phyloP scores from a whole-genome alignment of 352 stramenopile genomes.

The Phytophthora megakarya region DNA sequence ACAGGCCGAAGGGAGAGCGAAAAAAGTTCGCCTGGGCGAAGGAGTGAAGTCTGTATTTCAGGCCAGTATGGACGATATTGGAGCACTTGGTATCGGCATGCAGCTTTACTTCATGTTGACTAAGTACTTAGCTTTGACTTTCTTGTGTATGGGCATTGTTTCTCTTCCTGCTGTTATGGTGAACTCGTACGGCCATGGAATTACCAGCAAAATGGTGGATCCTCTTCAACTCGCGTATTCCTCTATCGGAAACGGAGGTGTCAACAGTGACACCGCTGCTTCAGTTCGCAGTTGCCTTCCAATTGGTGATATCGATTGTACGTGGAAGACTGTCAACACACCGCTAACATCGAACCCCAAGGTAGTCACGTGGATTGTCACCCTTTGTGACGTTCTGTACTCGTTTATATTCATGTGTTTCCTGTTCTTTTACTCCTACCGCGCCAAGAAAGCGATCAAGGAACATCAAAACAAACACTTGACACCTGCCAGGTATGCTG shows the following conservation, averaged over 20 bases:
- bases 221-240: slow-evolving; percentile 49
- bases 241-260: slow-evolving; percentile 52
- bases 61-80: slow-evolving; percentile 48
- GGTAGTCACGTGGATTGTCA: slow-evolving; percentile 55
- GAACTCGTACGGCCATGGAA: slow-evolving; percentile 51
- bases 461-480: slow-evolving; percentile 47
- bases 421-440: slow-evolving; percentile 42
- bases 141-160: slow-evolving; percentile 49
- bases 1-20: slow-evolving; percentile 25
- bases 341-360: slow-evolving; percentile 46
- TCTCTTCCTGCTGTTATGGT: slow-evolving; percentile 46
- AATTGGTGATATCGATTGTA: slow-evolving; percentile 49
- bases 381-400: slow-evolving; percentile 42
- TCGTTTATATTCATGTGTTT: slow-evolving; percentile 52
- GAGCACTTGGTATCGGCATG: slow-evolving; percentile 57
- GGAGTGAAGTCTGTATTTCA: slow-evolving; percentile 42
- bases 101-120: slow-evolving; percentile 69
- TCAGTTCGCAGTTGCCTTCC: slow-evolving; percentile 39
- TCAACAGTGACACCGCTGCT: slow-evolving; percentile 36
- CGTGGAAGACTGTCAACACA: slow-evolving; percentile 46
- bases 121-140: slow-evolving; percentile 45
- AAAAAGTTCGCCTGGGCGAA: slow-evolving; percentile 40
- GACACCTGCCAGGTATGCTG: slow-evolving; percentile 57
- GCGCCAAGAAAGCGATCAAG: slow-evolving; percentile 38
- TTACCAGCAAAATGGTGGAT: slow-evolving; percentile 47